These are phyloP conservation scores for Rubroboletus pulcherrimus DNA, from an alignment of 768 basidiomycete species.

Conservation along the genomic window DNA sequence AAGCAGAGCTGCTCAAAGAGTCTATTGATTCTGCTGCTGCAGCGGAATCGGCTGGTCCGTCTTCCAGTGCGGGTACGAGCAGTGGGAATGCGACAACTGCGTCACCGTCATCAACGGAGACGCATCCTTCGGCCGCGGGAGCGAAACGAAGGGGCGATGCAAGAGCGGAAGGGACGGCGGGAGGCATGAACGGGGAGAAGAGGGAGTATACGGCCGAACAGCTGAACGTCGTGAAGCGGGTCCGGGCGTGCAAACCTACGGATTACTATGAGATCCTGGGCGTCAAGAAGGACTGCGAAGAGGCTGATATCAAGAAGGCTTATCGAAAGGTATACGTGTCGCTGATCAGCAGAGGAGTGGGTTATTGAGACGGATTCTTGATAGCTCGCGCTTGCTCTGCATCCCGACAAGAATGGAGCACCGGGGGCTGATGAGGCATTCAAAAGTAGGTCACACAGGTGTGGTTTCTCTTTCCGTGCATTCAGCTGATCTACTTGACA, in stretches of 20 bases:
- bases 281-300: constrained; percentile 76
- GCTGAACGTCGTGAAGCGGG: constrained; percentile 75
- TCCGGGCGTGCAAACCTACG: constrained; percentile 79
- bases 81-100: constrained; percentile 34
- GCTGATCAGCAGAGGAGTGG: not conserved
- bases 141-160: constrained; percentile 56
- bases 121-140: constrained; percentile 72
- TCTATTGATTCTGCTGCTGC: constrained; percentile 55
- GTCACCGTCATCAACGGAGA: constrained; percentile 55
- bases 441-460: constrained; percentile 62
- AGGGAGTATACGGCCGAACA: constrained; percentile 88
- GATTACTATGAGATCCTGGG: constrained; percentile 92
- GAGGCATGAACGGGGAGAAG: constrained; percentile 67
- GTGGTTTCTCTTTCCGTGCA: not conserved
- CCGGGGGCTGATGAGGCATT: constrained; percentile 99
- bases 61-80: constrained; percentile 32
- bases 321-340: constrained; percentile 79
- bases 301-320: constrained; percentile 85
- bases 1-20: constrained; percentile 65
- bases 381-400: constrained; percentile 82
- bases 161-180: constrained; percentile 46
- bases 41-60: constrained; percentile 37
- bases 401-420: constrained; percentile 93
- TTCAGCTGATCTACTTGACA: constrained; percentile 30
- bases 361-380: constrained; percentile 7